Evolutionary conservation across 164 flowering plant genomes (phyloP), one percentile per base, ranked within the genome.

Genomic region (Kingdonia uniflora): DNA sequence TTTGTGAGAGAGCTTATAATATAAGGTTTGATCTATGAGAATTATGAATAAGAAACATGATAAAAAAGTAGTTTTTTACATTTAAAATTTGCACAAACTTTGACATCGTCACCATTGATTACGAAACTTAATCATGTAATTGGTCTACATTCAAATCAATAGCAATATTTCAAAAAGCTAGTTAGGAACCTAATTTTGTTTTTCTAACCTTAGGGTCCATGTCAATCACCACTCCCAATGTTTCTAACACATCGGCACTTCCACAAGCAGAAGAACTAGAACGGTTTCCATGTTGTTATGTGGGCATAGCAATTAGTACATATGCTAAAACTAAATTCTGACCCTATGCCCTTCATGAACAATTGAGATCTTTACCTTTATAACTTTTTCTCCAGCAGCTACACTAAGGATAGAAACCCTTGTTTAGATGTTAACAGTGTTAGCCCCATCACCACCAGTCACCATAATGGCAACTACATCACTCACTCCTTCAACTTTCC

Each of bases 211-310:
- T 76, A 17, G 96, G 85, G 8, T 67, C 97, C 75, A 86, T 65
- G 60, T 82, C 82, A 68, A 86, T 78, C 22, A 48, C 63, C 21
- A 88, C 78, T 10, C 99, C 99, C 60, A 92, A 55, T 29, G 71
- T 83, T 65, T 92, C 95, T 49, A 92, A 70, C 13, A 88, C 95
- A 71, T 88, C 99, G 7, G 96, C 99, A 69, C 97, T 92, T 61
- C 97, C 99, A 71, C 99, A 92, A 0, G 95, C 91, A 40, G 97
- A 88, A 56, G 99, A 92, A 64, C 96, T 88, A 1, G 95, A 86
- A 8, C 95, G 76, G 65, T 72, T 88, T 55, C 97, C 98, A 88
- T 88, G 96, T 96, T 92, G 84, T 19, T 16, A 47, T 47, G 26
- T n/a, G 6, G 24, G 1, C 12, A 8, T 20, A 7, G 11, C 25